These are phyloP conservation scores for Gonium pectorale DNA, from an alignment of 139 green algal species.

Conservation along the genomic window DNA sequence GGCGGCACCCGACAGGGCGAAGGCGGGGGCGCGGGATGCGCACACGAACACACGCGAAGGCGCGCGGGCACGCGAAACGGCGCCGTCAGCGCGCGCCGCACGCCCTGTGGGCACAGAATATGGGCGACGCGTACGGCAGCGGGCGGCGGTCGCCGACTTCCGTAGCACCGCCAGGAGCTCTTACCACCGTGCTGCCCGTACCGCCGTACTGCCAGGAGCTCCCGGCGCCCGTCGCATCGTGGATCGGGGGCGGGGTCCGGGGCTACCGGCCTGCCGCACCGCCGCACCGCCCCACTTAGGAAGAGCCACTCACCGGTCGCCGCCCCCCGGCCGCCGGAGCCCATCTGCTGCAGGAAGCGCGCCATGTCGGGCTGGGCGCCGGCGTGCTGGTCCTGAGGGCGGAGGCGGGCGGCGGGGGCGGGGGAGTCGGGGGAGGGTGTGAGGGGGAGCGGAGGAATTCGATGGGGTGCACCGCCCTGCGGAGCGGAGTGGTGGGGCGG, in stretches of 20 bases:
- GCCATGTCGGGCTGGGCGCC: constrained; percentile 44
- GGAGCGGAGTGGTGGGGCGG: too few species aligned
- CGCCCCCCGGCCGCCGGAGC: neutral
- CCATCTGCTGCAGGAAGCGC: constrained; percentile 50
- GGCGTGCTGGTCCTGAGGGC: constrained; percentile 23
- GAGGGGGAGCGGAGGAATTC: neutral
- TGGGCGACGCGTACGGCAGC: neutral
- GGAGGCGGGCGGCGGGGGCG: neutral
- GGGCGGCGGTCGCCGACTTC: too few species aligned
- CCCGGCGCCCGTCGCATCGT: neutral
- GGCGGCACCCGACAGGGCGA: neutral
- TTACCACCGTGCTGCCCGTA: neutral
- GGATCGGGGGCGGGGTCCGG: neutral
- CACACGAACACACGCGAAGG: neutral
- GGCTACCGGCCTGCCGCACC: neutral
- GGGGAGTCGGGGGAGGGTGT: neutral
- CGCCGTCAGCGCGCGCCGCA: neutral
- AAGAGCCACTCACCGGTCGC: neutral
- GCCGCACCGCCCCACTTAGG: neutral
- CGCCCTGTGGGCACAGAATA: neutral
- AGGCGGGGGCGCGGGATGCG: neutral
- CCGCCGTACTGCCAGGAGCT: neutral
- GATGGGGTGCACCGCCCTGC: too few species aligned
- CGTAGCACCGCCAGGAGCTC: too few species aligned
- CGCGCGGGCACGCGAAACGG: neutral